Evolutionary conservation across 1,284 basidiomycete genomes (phyloP), one percentile per base, ranked within the genome.

Genomic region (Marasmius fiardii): DNA sequence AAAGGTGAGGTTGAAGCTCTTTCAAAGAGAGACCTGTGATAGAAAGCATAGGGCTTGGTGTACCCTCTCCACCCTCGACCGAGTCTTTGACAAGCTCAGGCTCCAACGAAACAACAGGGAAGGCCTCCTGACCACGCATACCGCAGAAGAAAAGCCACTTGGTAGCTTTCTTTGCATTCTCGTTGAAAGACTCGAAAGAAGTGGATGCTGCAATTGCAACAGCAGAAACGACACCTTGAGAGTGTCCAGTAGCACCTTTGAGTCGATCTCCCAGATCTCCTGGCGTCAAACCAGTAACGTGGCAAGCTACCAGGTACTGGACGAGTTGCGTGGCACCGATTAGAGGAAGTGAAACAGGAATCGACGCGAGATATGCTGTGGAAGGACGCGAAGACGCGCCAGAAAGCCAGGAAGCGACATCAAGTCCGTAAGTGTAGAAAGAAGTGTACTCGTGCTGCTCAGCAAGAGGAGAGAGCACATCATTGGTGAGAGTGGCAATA

Each of bases 291-390:
- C 86, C 84, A 24, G 85, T 75, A 54, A 91, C 85, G 52, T 85
- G 87, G 67, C 89, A 90, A 24, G 88, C 81, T 54, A 91, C 80
- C 60, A 97, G 80, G 72, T 97, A 99, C 69, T 98, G 96, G 6
- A 87, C 83, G 66, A 99, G 88, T 71, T 99, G 96, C 2, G 95
- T 96, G 55, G 98, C 80, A 51, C 96, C 96, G 68, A 99, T 98
- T 57, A 99, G 82, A 39, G 95, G 95, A 66, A 98, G 84, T 3
- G 96, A 98, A 61, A 98, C 75, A n/a, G 97, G 95, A 60, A 97
- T 86, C 12, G 94, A 95, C 14, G 93, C 95, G 57, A 98, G 81
- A 74, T 98, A 99, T n/a, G 88, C 72, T 55, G 87, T 75, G 1
- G 93, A 79, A 2, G 96, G 97, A 52, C 88, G 86, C 43, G 86